phyloP scores from a whole-genome alignment of 1,139 yeast species.

The Pneumocystis wakefieldiae region DNA sequence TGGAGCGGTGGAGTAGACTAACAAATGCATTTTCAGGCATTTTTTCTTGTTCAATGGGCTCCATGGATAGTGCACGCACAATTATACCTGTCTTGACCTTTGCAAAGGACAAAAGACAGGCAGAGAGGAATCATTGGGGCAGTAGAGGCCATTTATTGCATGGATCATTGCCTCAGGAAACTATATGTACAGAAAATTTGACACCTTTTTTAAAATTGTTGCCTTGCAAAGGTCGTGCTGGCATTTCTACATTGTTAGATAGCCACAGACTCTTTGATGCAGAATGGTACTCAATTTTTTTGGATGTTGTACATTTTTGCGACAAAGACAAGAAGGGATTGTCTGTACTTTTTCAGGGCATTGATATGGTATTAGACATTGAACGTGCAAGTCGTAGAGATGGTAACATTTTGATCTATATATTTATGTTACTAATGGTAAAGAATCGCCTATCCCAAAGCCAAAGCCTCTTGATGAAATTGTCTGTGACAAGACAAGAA shows the following conservation, averaged over 20 bases:
- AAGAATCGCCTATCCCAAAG: constrained; percentile 57
- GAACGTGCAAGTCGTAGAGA: constrained; percentile 40
- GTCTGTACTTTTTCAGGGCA: constrained; percentile 45
- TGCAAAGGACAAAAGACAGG: constrained; percentile 12
- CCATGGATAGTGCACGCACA: constrained; percentile 66
- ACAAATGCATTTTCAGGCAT: constrained; percentile 74
- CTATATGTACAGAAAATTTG: constrained; percentile 90
- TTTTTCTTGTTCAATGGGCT: constrained; percentile 89
- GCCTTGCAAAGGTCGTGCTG: constrained; percentile 88
- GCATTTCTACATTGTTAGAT: constrained; percentile 68
- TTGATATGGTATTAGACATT: constrained; percentile 61
- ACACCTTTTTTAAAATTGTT: constrained; percentile 82
- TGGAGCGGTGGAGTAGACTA: constrained; percentile 49
- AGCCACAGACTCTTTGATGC: constrained; percentile 96
- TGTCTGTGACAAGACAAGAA: constrained; percentile 53
- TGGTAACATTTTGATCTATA: background rate
- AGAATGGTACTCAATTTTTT: constrained; percentile 86
- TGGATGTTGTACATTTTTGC: constrained; percentile 59
- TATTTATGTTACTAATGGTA: background rate
- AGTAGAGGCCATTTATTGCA: constrained; percentile 41
- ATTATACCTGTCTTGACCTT: constrained; percentile 49
- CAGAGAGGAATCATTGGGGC: constrained; percentile 16
- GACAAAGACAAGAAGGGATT: constrained; percentile 32
- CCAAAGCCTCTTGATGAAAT: constrained; percentile 57
- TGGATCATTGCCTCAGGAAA: constrained; percentile 89